These are phyloP conservation scores for Plasmopara muralis DNA, from an alignment of 352 stramenopile species.

Conservation along the genomic window DNA sequence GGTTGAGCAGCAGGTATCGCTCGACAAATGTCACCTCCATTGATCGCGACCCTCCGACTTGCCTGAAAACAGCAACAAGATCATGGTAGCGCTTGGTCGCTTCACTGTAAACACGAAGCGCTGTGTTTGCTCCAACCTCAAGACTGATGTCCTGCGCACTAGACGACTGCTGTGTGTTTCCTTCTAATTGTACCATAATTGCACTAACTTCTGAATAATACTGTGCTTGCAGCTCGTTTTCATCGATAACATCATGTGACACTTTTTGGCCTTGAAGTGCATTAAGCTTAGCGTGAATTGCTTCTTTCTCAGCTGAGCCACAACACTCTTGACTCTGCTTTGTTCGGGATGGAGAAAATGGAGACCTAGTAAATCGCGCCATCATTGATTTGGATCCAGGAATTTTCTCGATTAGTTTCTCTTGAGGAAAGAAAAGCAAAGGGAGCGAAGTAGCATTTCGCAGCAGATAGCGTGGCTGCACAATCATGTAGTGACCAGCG, in stretches of 20 bases:
- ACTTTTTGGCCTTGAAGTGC: conserved; percentile 28
- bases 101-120: conserved; percentile 68
- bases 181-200: conserved; percentile 60
- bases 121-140: conserved; percentile 56
- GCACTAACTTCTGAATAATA: conserved; percentile 67
- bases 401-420: conserved; percentile 44
- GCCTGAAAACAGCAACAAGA: conserved; percentile 61
- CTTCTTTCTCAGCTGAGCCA: conserved; percentile 51
- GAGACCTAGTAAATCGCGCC: conserved; percentile 34
- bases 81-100: conserved; percentile 67
- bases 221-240: conserved; percentile 43
- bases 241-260: conserved; percentile 27
- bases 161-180: conserved; percentile 43
- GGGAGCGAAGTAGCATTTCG: conserved; percentile 49
- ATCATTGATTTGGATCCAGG: conserved; percentile 56
- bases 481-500: conserved; percentile 46
- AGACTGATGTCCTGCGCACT: conserved; percentile 55
- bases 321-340: conserved; percentile 47
- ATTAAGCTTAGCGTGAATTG: conserved; percentile 71
- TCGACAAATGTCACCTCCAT: conserved; percentile 80
- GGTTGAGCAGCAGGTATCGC: conserved; percentile 73
- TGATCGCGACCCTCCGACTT: conserved; percentile 48
- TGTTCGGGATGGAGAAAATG: conserved; percentile 32
- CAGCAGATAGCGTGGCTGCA: conserved; percentile 61
- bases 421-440: conserved; percentile 47